These are phyloP conservation scores for Byssochlamys sp. DNA, from an alignment of 2,329 filamentous ascomycete genomes.

Conservation along the genomic window DNA sequence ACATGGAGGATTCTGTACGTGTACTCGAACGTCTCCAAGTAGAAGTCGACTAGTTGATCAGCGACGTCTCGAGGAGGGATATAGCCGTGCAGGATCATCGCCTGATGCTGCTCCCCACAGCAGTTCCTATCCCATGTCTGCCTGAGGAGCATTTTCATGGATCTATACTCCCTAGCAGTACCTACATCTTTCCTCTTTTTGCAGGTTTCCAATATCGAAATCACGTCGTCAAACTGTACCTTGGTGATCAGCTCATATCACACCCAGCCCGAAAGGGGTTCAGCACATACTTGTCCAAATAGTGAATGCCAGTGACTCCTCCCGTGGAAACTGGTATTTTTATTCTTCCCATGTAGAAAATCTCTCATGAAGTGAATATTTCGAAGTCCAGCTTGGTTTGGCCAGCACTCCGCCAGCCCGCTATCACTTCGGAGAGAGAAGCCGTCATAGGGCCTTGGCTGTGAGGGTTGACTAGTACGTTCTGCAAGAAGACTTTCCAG, in stretches of 20 bases:
- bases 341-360: constrained; percentile 23
- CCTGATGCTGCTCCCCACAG: constrained; percentile 19
- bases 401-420: constrained; percentile 7
- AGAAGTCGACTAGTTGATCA: constrained; percentile 44
- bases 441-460: not conserved
- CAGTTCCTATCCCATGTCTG: constrained; percentile 11
- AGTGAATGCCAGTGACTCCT: constrained; percentile 22
- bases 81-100: constrained; percentile 21
- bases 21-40: constrained; percentile 49
- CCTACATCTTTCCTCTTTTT: not conserved
- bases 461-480: not conserved
- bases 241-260: not conserved
- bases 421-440: not conserved
- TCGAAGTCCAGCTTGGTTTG: constrained; percentile 14
- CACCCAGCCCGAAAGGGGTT: not conserved
- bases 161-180: not conserved
- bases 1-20: constrained; percentile 50
- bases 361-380: constrained; percentile 19
- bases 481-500: not conserved
- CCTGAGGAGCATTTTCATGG: not conserved
- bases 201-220: not conserved
- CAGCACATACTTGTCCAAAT: constrained; percentile 11
- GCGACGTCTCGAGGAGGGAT: constrained; percentile 39
- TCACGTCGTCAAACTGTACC: not conserved
- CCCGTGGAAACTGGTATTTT: constrained; percentile 21